Evolutionary conservation across 2,329 filamentous ascomycete genomes (phyloP), one percentile per base, ranked within the genome.

Genomic region (Cercospora brassicicola): DNA sequence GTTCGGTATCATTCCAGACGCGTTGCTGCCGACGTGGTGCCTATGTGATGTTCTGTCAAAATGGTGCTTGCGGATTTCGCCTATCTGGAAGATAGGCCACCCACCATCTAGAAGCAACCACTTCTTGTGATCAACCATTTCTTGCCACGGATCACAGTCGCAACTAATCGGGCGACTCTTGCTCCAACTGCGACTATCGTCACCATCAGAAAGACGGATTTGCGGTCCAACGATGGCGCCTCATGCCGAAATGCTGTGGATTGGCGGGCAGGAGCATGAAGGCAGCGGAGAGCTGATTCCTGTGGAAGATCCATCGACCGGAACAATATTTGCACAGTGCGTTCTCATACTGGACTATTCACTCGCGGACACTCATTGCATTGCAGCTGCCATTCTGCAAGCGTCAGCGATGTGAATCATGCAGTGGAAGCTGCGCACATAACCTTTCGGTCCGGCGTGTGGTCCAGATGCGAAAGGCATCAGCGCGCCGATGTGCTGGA

Each of bases 361-460:
- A 13, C 1, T 26, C 23, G 5, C 48, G 23, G 20, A 55, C 23
- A 30, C 48, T 55, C 3, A 55, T 55, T 15, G 5, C 13, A 28
- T 28, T 36, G 23, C 60, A 84, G 83, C 57, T 86, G 83, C 74
- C 88, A 90, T 74, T 89, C 90, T 11, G 91, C 90, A 4, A 85
- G 86, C 0, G 79, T 83, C 0, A 83, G 86, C 26, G 90, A 93
- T 80, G 86, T 93, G 67, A 88, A 93, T 77, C 80, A 79, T 5
- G 90, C 91, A 11, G 90, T 93, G n/a, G 81, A 84, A 26, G 87
- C 90, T 1, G 91, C 91, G 33, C 86, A 89, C 59, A 84, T 84
- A 70, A 90, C 91, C 2, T 88, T 94, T 77, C 87, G 87, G 67
- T 81, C 87, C 71, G 86, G 87, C 18, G 65, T 81, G 39, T 90